phyloP scores from a whole-genome alignment of 495 filamentous ascomycete species.

The Trichoderma asperelloides region DNA sequence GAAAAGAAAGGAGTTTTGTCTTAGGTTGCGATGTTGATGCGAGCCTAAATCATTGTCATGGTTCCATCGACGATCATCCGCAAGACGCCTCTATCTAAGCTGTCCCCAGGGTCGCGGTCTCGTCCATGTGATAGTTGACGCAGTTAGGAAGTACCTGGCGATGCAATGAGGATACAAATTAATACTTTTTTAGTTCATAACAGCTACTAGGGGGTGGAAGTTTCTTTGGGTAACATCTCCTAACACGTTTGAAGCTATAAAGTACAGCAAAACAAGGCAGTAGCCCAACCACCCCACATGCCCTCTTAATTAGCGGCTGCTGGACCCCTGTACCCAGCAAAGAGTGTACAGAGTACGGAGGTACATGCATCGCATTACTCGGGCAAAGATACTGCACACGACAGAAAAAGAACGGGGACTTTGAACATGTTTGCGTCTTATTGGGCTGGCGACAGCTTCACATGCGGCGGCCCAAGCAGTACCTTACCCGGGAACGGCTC shows the following conservation, averaged over 20 bases:
- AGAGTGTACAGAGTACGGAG: neutral
- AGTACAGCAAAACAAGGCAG: neutral
- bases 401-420: neutral
- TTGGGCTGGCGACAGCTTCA: neutral
- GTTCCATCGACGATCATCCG: neutral
- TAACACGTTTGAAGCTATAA: neutral
- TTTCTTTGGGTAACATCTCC: neutral
- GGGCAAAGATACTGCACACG: neutral
- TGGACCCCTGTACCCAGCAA: neutral
- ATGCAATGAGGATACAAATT: neutral
- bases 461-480: neutral
- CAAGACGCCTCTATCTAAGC: neutral
- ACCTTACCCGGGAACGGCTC: neutral
- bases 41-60: neutral
- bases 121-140: neutral
- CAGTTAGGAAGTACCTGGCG: neutral
- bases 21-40: neutral
- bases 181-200: neutral
- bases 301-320: neutral
- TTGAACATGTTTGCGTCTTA: neutral
- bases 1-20: neutral
- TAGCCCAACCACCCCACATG: neutral
- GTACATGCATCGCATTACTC: neutral
- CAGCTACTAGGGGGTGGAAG: neutral
- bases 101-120: neutral